Evolutionary conservation across 257 asterid species (phyloP), one percentile per base, ranked within the genome.

Genomic region (Solanum pinnatisectum): DNA sequence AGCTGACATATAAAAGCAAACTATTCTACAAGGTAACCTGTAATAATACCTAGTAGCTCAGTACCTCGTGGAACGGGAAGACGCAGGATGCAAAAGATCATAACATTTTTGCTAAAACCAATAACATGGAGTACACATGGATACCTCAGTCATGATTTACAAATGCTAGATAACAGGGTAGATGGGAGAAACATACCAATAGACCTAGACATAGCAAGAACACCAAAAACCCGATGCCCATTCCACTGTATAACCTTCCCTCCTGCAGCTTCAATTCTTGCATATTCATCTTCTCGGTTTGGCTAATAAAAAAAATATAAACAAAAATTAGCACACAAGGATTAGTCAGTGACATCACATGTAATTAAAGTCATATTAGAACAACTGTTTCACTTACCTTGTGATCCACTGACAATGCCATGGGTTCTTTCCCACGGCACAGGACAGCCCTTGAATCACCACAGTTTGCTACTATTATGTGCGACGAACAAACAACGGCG

Each of bases 171-270:
- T 87, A 88, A 44, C 6, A n/a, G 22, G 84, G 33, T 56, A 87
- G 76, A 59, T 79, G 67, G 87, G 30, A 52, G 84, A 76, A 90
- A 89, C 95, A 82, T 94, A 97, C 99, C 99, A 12, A 95, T 94
- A 16, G 99, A 95, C 91, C 99, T 95, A 59, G 99, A 96, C 99
- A 95, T 96, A 37, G 98, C 99, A 87, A 97, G 98, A 88, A 97
- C 98, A 2, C 98, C 99, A 49, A 96, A 96, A 84, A 97, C 99
- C 46, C 98, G 98, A 91, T 95, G 98, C 16, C 98, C 98, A 79
- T 97, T 97, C 98, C 99, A 97, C 89, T 95, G 98, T 89, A 96
- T 96, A 18, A 96, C 99, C 94, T 95, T 96, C 86, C 99, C 99
- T 88, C 98, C 98, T 18, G 98, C 94, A 37, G 98, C 98, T 91